Base-by-base conservation (phyloP, 495 filamentous ascomycete genomes). In the Neurospora hispaniola region DNA sequence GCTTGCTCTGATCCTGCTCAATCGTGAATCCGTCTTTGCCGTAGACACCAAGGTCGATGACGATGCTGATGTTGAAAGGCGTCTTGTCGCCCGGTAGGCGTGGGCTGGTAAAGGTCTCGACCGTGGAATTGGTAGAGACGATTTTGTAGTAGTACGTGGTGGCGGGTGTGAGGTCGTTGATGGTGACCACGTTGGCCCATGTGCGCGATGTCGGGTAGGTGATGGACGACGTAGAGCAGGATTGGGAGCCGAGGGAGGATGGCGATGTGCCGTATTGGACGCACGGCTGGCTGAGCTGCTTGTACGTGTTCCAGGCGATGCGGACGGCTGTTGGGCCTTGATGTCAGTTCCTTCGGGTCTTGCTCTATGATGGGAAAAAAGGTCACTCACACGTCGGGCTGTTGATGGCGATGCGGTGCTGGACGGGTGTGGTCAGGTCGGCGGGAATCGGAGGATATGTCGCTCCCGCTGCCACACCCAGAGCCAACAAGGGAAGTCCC, bases 401-500 rank as follows among this genome's bases (percentile, higher is more conserved):
- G 70, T 86, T 85, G n/a, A 89, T 82, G 43, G 87, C 84, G 71
- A 90, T 78, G 5, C 88, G 86, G 74, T 88, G 88, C 77, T 89
- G 88, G 14, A 83, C 78, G 2, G 88, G 88, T 3, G 87, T 90
- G 11, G 87, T 87, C 78, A 85, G 71, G 76, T 90, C 88, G 18
- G 73, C 70, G 6, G 88, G 88, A n/a, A 84, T 82, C 10, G 84
- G 41, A 23, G 88, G 87, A 76, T 85, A 88, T 72, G 79, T 85
- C 3, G 85, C 84, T 14, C 75, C 76, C 14, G 86, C 86, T 12
- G 82, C 71, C 11, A 75, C 81, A 43, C 77, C 75, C 14, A 79
- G 78, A 23, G 82, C 86, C 73, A 86, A 41, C 11, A 85, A 41
- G n/a, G 86, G 85, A 41, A 85, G 74, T 59, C 74, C 77, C 75